Conservation (phyloP, 345 rosid species). For the Angophora floribunda region DNA sequence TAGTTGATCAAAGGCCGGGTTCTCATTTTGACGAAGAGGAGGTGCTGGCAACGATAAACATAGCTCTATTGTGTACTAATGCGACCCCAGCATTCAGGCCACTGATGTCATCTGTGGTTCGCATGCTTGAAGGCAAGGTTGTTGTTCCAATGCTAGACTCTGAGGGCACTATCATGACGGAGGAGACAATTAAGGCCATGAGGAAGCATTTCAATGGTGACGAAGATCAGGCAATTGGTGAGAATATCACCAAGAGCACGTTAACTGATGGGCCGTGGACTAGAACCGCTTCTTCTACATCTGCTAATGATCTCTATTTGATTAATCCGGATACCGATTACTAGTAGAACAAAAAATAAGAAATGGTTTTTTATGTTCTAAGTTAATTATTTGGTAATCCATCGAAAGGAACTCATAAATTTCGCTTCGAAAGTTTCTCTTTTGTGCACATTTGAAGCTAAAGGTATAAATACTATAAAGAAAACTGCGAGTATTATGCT, state of each 20-base stretch:
- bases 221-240: background rate
- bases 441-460: background rate
- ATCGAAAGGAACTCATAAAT: no score
- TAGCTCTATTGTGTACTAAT: constrained; percentile 5
- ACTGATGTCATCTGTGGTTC: constrained; percentile 10
- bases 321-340: background rate
- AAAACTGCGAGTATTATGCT: background rate
- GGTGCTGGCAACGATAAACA: constrained; percentile 1
- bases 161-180: background rate
- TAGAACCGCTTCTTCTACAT: constrained; percentile 8
- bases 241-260: background rate
- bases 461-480: background rate
- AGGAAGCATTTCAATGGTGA: constrained; percentile 10
- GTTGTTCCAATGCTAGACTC: background rate
- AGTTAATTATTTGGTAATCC: background rate
- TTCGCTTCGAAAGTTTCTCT: no score
- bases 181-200: constrained; percentile 10
- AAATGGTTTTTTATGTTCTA: background rate
- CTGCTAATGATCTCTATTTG: constrained; percentile 11
- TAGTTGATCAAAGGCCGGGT: constrained; percentile 6
- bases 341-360: background rate
- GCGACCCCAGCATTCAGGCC: constrained; percentile 5
- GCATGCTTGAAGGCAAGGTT: constrained; percentile 12
- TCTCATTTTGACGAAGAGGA: constrained; percentile 1
- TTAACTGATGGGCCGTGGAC: constrained; percentile 4